Base-by-base conservation (phyloP, 371 early-diverging fungal species). In the Batkoa obscura region DNA sequence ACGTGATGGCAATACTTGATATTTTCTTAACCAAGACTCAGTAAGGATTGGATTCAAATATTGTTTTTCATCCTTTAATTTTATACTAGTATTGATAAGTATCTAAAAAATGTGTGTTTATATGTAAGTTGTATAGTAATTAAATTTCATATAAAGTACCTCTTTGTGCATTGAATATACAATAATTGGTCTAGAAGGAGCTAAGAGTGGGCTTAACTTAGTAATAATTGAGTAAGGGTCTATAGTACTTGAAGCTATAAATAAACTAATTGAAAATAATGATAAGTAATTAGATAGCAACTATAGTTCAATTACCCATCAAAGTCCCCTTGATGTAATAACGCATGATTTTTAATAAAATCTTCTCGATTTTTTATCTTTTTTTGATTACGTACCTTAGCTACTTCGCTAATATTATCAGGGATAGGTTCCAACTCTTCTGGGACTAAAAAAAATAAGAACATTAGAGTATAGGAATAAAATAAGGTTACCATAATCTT, bases 1-100 rank as follows among this genome's bases (percentile, higher is more conserved):
- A 56, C 94, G 80, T 31, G 83, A 83, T 0, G 88, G 83, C 41
- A 86, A 67, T 2, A 93, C 68, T 62, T 77, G 94, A 65, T 92
- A 90, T 60, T 88, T 81, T 17, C 97, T 73, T 38, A 91, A 62
- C 82, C 86, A 89, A 59, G 85, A 86, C 62, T 93, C 93, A 0
- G 84, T 78, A 37, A 97, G 60, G 60, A 86, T 83, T 9, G 83
- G 80, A 48, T 87, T 84, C 38, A 94, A 58, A 56, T 74, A 90
- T 9, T 78, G n/a, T n/a, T n/a, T 66, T 2, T 81, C 78, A 46
- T 68, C 66, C 38, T 87, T 76, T 75, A 93, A 76, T 66, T 76
- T 76, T 6, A 72, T 67, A 13, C 35, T 12, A 48, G 76, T 83
- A 1, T 76, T 74, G 8, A 85, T 45, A 37, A 94, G 70, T 17